Percentiles rank a stretch among this genome's conserved stretches.
phyloP scores from a whole-genome alignment of 371 early-diverging fungal genomes.

The Syncephalastrum monosporum region DNA sequence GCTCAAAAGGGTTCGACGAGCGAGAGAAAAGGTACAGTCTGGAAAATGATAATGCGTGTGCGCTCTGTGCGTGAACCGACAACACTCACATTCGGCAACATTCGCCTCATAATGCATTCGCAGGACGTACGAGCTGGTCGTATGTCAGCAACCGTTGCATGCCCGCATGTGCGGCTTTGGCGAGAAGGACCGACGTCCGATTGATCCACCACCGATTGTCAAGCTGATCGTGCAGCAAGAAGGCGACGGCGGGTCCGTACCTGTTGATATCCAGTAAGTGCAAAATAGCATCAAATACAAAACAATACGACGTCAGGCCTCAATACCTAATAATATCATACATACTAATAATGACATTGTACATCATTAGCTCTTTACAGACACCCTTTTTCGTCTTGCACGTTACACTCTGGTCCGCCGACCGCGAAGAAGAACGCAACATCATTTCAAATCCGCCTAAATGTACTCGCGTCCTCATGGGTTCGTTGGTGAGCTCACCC shows the following conservation, averaged over 20 bases:
- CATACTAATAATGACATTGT: not conserved
- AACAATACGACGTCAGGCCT: not conserved
- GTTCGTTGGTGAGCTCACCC: slow-evolving; percentile 80
- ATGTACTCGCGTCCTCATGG: slow-evolving; percentile 70
- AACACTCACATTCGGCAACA: not conserved
- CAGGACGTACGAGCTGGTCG: slow-evolving; percentile 54
- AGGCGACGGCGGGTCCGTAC: slow-evolving; percentile 27
- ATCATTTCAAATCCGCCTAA: slow-evolving; percentile 63
- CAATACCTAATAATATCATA: no score
- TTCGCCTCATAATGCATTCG: not conserved
- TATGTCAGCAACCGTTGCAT: slow-evolving; percentile 78
- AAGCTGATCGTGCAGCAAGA: slow-evolving; percentile 55
- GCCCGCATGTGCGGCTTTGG: slow-evolving; percentile 86
- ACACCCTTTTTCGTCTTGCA: slow-evolving; percentile 75
- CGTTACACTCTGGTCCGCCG: slow-evolving; percentile 75
- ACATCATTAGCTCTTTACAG: slow-evolving; percentile 36
- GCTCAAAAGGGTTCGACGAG: slow-evolving; percentile 22
- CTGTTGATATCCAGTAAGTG: slow-evolving; percentile 50
- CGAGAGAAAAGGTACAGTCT: slow-evolving; percentile 21
- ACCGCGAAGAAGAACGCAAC: slow-evolving; percentile 56
- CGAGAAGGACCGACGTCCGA: slow-evolving; percentile 73
- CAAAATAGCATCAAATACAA: not conserved
- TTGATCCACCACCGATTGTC: slow-evolving; percentile 71
- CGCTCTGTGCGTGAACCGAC: not conserved
- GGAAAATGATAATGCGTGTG: not conserved